Conservation (phyloP, 768 basidiomycete species). For the Mycena kentingensis region DNA sequence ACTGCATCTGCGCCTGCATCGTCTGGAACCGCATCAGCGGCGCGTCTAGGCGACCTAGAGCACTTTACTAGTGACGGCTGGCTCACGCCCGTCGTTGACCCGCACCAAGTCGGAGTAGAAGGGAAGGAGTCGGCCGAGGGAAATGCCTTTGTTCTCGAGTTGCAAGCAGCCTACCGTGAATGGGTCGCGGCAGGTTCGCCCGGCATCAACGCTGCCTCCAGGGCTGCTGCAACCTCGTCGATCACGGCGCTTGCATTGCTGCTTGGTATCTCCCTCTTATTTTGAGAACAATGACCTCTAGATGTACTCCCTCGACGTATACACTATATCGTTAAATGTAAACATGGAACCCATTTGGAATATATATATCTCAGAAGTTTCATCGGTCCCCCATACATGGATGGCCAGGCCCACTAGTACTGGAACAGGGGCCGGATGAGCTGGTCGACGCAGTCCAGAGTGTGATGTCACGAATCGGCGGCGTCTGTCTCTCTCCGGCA, state of each 20-base stretch:
- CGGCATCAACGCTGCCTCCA: conserved; percentile 46
- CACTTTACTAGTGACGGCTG: conserved; percentile 66
- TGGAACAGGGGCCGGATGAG: too few relatives aligned
- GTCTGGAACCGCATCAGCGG: conserved; percentile 9
- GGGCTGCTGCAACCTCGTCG: background rate
- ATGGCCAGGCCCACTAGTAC: too few relatives aligned
- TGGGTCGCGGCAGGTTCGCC: conserved; percentile 62
- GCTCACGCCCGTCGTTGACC: conserved; percentile 77
- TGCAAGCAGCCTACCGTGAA: conserved; percentile 76
- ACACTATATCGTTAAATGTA: too few relatives aligned
- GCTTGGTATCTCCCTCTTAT: background rate
- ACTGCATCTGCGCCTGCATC: conserved; percentile 18
- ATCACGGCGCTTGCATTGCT: background rate
- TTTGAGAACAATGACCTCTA: too few relatives aligned
- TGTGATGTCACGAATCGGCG: too few relatives aligned
- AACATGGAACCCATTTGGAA: too few relatives aligned
- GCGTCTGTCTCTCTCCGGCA: too few relatives aligned
- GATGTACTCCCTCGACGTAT: too few relatives aligned
- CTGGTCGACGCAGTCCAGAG: too few relatives aligned
- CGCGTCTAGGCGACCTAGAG: conserved; percentile 26
- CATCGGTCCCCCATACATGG: too few relatives aligned
- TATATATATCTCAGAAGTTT: too few relatives aligned
- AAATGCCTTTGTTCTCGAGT: conserved; percentile 75
- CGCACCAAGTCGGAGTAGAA: conserved; percentile 49
- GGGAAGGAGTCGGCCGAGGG: conserved; percentile 70